Conservation (phyloP, 2,329 filamentous ascomycete species). For the Pestalotiopsis sp. region DNA sequence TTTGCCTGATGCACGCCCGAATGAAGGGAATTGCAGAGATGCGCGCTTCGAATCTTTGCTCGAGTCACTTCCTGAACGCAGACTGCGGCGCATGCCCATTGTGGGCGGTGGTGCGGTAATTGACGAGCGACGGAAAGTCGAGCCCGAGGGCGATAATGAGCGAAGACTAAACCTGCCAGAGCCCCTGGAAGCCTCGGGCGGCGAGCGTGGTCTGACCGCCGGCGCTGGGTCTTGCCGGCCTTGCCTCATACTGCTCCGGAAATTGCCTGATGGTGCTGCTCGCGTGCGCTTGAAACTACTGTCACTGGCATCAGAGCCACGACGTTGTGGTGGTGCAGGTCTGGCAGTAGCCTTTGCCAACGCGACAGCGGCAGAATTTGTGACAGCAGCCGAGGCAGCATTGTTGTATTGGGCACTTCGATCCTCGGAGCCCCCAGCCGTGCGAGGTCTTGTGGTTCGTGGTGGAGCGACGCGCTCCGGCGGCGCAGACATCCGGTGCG, state of each 20-base stretch:
- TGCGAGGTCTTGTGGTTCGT: constrained; percentile 8
- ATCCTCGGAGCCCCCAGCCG: constrained; percentile 5
- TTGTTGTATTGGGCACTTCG: not conserved
- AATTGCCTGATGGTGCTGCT: constrained; percentile 50
- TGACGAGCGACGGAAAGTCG: constrained; percentile 49
- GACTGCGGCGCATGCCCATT: constrained; percentile 47
- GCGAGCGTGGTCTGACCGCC: constrained; percentile 25
- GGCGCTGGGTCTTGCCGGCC: constrained; percentile 35
- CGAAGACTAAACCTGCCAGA: constrained; percentile 72
- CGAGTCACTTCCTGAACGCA: constrained; percentile 43
- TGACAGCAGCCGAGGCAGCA: not conserved
- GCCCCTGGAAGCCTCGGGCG: constrained; percentile 39
- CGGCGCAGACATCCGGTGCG: constrained; percentile 15
- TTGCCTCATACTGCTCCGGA: constrained; percentile 75
- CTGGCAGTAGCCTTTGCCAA: not conserved
- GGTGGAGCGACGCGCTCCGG: constrained; percentile 14
- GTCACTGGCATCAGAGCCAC: constrained; percentile 68
- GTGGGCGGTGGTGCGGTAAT: constrained; percentile 48
- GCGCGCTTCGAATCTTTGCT: constrained; percentile 37
- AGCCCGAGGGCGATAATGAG: constrained; percentile 68
- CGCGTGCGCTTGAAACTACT: constrained; percentile 80
- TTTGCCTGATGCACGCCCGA: constrained; percentile 39
- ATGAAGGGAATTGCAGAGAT: constrained; percentile 44
- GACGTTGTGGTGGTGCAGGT: constrained; percentile 47
- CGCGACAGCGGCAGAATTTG: constrained; percentile 21